These are phyloP conservation scores for Neonectria magnoliae DNA, from an alignment of 2,329 filamentous ascomycete genomes.

Conservation along the genomic window DNA sequence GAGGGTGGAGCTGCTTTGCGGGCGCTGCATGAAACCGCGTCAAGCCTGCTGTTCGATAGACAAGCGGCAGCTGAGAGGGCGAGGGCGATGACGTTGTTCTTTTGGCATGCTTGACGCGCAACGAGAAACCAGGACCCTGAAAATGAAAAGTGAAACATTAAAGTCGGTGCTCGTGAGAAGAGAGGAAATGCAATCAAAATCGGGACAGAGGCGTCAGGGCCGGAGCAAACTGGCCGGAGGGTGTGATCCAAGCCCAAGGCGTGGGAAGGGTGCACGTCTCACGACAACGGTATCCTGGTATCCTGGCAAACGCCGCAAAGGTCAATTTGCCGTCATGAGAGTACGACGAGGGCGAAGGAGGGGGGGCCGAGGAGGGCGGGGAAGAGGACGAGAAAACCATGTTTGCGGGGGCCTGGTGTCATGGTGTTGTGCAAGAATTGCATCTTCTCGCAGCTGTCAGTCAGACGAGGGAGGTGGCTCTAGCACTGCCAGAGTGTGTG, in stretches of 20 bases:
- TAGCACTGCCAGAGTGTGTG: background rate
- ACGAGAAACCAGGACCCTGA: background rate
- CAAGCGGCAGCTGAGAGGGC: background rate
- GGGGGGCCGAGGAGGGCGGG: conserved; percentile 22
- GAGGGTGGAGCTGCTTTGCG: background rate
- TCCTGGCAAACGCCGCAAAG: conserved; percentile 18
- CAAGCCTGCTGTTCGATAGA: background rate
- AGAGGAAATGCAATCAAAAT: background rate
- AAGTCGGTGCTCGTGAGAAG: background rate
- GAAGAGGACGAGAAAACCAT: conserved; percentile 32
- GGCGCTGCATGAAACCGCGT: background rate
- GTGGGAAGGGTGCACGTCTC: background rate
- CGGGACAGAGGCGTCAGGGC: conserved; percentile 12
- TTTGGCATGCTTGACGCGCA: background rate
- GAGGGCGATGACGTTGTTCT: background rate
- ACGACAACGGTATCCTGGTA: conserved; percentile 13
- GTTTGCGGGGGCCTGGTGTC: conserved; percentile 30
- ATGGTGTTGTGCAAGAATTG: conserved; percentile 42
- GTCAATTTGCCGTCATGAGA: conserved; percentile 32
- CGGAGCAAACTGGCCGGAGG: conserved; percentile 41
- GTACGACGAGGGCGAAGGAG: background rate
- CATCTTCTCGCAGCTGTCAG: conserved; percentile 24
- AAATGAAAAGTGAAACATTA: background rate
- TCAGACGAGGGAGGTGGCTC: background rate
- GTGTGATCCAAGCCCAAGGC: conserved; percentile 4